phyloP scores from a whole-genome alignment of 352 stramenopile genomes.

The Phytophthora boehmeriae region DNA sequence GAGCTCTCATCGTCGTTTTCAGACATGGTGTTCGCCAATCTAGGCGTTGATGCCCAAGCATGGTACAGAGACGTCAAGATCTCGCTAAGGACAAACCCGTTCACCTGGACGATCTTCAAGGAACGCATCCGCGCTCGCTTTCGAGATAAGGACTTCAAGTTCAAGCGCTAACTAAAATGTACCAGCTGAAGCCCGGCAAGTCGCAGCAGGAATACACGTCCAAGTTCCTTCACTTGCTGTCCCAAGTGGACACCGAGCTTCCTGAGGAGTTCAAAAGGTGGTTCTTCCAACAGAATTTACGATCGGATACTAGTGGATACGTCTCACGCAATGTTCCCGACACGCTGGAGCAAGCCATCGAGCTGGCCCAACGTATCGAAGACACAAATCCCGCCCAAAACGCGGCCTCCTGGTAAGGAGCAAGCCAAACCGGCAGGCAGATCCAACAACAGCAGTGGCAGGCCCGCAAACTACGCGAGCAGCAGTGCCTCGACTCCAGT shows the following conservation, averaged over 20 bases:
- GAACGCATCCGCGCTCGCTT: conserved; percentile 12
- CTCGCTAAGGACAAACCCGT: neutral
- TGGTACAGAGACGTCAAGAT: conserved; percentile 12
- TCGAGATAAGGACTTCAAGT: conserved; percentile 14
- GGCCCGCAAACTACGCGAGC: neutral
- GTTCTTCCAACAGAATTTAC: conserved; percentile 19
- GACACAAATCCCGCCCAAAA: too few species aligned
- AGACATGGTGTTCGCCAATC: conserved; percentile 12
- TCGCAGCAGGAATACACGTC: conserved; percentile 19
- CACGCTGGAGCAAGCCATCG: conserved; percentile 7
- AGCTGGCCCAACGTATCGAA: conserved; percentile 9
- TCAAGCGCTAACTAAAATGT: conserved; percentile 12
- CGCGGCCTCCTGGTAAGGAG: conserved; percentile 7
- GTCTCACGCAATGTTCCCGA: conserved; percentile 11
- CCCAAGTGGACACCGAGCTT: conserved; percentile 2
- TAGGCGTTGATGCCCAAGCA: conserved; percentile 12
- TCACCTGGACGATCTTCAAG: conserved; percentile 10
- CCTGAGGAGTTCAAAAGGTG: conserved; percentile 11
- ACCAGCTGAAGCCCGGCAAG: conserved; percentile 6
- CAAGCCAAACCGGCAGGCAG: conserved; percentile 10
- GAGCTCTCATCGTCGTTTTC: conserved; percentile 1
- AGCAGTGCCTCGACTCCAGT: neutral
- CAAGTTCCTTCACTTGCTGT: conserved; percentile 9
- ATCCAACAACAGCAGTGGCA: neutral
- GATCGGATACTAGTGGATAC: conserved; percentile 2